A percentile compares a stretch with the other conserved stretches of the same genome.
Conservation (phyloP, 2,329 filamentous ascomycete genomes). For the Xylaria digitata region DNA sequence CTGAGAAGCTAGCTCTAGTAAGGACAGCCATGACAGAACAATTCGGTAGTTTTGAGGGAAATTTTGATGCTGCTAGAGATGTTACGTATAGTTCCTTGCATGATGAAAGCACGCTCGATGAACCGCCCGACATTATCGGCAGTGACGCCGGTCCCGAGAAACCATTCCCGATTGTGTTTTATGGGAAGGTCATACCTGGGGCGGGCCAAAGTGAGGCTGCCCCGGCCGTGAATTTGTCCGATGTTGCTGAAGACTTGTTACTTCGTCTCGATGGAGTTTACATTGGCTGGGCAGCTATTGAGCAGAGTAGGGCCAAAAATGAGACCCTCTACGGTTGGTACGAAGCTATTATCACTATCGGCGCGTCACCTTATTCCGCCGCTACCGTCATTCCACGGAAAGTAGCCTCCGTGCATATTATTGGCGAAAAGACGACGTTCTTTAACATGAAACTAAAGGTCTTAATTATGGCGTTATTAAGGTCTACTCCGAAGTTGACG, state of each 20-base stretch:
- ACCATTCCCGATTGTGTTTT: conserved; percentile 66
- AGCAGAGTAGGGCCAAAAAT: conserved; percentile 51
- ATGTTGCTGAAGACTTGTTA: conserved; percentile 63
- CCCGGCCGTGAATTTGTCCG: conserved; percentile 65
- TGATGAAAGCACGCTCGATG: conserved; percentile 49
- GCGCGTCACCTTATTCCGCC: conserved; percentile 59
- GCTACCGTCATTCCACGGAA: conserved; percentile 62
- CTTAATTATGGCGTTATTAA: conserved; percentile 70
- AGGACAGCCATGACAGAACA: conserved; percentile 49
- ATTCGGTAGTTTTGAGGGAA: conserved; percentile 51
- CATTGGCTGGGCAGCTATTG: conserved; percentile 70
- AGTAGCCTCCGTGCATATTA: conserved; percentile 64
- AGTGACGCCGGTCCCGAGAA: conserved; percentile 62
- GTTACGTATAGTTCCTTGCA: conserved; percentile 53
- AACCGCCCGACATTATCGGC: conserved; percentile 56
- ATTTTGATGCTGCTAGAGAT: conserved; percentile 52
- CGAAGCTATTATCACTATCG: conserved; percentile 68
- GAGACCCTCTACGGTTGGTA: conserved; percentile 63
- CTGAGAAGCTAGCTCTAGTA: conserved; percentile 55
- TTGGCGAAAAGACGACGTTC: conserved; percentile 55
- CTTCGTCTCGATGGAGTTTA: conserved; percentile 70
- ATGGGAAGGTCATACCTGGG: conserved; percentile 60
- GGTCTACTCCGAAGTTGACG: conserved; percentile 49
- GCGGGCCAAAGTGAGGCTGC: conserved; percentile 56
- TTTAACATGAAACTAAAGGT: conserved; percentile 61